phyloP scores from a whole-genome alignment of 768 basidiomycete species.

The Russula olivacea region DNA sequence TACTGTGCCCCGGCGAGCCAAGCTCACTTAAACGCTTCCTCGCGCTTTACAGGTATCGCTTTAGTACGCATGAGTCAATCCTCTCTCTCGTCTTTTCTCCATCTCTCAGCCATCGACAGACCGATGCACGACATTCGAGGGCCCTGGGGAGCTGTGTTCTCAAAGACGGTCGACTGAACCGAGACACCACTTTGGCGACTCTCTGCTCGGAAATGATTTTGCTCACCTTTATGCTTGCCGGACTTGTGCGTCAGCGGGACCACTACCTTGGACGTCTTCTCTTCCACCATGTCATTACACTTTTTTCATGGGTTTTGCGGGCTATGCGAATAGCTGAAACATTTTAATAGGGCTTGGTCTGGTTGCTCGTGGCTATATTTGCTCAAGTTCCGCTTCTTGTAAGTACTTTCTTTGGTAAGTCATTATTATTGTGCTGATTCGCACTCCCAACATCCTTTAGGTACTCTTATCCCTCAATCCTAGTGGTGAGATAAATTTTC shows the following conservation, averaged over 20 bases:
- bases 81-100: background rate
- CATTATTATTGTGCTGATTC: background rate
- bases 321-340: background rate
- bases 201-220: slow-evolving; percentile 14
- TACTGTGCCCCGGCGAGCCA: background rate
- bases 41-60: slow-evolving; percentile 3
- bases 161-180: background rate
- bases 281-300: slow-evolving; percentile 13
- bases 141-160: background rate
- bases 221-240: slow-evolving; percentile 8
- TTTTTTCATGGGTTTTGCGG: background rate
- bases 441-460: slow-evolving; percentile 1
- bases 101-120: slow-evolving; percentile 4
- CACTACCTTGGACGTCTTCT: slow-evolving; percentile 19
- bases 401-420: background rate
- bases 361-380: slow-evolving; percentile 14
- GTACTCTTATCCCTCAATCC: slow-evolving; percentile 9
- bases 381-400: slow-evolving; percentile 17
- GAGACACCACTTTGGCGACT: background rate
- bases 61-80: background rate
- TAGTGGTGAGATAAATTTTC: background rate
- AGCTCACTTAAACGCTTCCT: background rate
- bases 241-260: slow-evolving; percentile 19
- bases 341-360: slow-evolving; percentile 12
- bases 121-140: background rate